phyloP scores from a whole-genome alignment of 257 asterid species.

The Ballota nigra region DNA sequence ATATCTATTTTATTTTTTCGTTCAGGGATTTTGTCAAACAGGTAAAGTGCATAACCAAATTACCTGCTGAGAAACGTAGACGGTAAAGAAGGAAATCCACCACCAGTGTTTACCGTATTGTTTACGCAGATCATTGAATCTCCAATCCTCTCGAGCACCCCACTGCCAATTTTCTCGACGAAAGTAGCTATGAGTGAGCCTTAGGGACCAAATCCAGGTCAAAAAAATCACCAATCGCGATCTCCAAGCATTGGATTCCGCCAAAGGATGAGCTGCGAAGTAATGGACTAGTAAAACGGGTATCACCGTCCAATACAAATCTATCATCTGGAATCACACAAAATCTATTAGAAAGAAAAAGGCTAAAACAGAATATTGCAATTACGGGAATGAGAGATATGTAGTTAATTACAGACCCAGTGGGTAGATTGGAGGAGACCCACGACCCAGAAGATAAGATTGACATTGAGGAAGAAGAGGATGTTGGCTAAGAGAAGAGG shows the following conservation, averaged over 20 bases:
- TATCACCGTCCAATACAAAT: slow-evolving; percentile 86
- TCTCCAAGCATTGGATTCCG: slow-evolving; percentile 50
- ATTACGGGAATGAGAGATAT: neutral
- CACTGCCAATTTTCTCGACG: slow-evolving; percentile 97
- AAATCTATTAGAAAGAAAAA: neutral
- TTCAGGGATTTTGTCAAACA: slow-evolving; percentile 38
- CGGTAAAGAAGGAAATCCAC: slow-evolving; percentile 90
- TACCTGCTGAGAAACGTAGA: slow-evolving; percentile 86
- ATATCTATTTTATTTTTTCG: neutral
- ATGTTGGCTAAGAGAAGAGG: slow-evolving; percentile 66
- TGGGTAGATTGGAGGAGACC: slow-evolving; percentile 68
- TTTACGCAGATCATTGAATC: slow-evolving; percentile 64
- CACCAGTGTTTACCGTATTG: slow-evolving; percentile 79
- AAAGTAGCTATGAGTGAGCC: slow-evolving; percentile 89
- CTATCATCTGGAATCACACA: slow-evolving; percentile 68
- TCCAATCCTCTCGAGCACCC: slow-evolving; percentile 95
- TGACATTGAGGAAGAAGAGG: slow-evolving; percentile 80
- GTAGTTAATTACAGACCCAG: slow-evolving; percentile 15
- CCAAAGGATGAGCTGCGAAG: slow-evolving; percentile 61
- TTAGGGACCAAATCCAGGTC: slow-evolving; percentile 80
- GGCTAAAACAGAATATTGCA: neutral
- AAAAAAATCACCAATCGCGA: slow-evolving; percentile 55
- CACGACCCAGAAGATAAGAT: slow-evolving; percentile 73
- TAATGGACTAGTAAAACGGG: slow-evolving; percentile 73
- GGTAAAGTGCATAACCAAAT: neutral